These are phyloP conservation scores for Novymonas esmeraldas DNA, from an alignment of 208 protist species.

Conservation along the genomic window DNA sequence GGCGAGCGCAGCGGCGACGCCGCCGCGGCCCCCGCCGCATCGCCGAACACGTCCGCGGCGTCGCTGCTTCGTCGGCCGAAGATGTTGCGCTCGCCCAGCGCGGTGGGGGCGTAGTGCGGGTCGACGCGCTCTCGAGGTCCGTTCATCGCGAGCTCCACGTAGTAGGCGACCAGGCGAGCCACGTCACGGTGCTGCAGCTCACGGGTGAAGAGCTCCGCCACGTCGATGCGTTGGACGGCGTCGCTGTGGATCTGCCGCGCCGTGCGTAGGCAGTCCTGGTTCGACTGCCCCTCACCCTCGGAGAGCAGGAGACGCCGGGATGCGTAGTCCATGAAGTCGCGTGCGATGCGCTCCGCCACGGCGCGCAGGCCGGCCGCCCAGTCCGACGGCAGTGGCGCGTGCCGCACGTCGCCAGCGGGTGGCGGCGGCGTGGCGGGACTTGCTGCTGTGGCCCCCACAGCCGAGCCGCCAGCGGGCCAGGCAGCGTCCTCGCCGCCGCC, in stretches of 20 bases:
- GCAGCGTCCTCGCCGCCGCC: no score
- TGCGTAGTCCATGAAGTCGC: constrained; percentile 44
- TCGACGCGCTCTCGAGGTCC: constrained; percentile 26
- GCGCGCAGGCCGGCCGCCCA: constrained; percentile 48
- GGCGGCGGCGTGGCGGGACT: background rate
- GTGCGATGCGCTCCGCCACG: constrained; percentile 55
- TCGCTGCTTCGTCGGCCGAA: constrained; percentile 29
- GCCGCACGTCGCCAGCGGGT: no score
- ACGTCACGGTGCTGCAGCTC: constrained; percentile 27
- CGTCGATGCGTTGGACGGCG: constrained; percentile 10
- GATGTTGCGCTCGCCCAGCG: constrained; percentile 35
- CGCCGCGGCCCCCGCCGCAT: background rate
- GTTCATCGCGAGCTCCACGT: constrained; percentile 31
- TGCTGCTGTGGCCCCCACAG: background rate
- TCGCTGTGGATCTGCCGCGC: constrained; percentile 9
- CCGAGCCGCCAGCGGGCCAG: background rate
- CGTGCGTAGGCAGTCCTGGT: constrained; percentile 29
- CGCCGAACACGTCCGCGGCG: background rate
- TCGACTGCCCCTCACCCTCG: constrained; percentile 25
- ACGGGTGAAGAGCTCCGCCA: constrained; percentile 17
- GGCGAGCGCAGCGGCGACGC: background rate
- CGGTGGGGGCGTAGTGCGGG: constrained; percentile 21
- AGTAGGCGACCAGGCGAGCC: constrained; percentile 25
- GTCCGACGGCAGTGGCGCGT: constrained; percentile 31
- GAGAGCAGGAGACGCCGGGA: constrained; percentile 21